Percentiles rank a stretch among this genome's conserved stretches.
Evolutionary conservation across 192 early-diverging fungal species (phyloP).

Genomic region (Geranomyces variabilis): DNA sequence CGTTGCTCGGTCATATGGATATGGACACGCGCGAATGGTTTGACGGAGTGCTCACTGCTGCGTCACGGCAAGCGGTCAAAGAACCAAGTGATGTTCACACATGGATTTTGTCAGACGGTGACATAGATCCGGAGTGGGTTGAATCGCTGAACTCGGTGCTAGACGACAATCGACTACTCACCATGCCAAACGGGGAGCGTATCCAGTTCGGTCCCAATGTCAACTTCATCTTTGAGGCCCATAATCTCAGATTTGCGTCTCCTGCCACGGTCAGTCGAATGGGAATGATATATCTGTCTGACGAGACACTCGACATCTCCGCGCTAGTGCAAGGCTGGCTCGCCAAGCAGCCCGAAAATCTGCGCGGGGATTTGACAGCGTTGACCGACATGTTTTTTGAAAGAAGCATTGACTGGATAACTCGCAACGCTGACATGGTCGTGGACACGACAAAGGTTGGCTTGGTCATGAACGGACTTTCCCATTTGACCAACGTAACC

Average conservation of each 20-base stretch:
- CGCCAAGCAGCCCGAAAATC: conserved; percentile 35
- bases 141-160: conserved; percentile 65
- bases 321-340: conserved; percentile 52
- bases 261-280: conserved; percentile 65
- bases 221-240: conserved; percentile 67
- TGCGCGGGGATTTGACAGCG: conserved; percentile 16
- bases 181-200: conserved; percentile 67
- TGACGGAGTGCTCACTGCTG: conserved; percentile 59
- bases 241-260: conserved; percentile 63
- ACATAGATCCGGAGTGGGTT: conserved; percentile 66
- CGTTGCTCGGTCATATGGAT: conserved; percentile 62
- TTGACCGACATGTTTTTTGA: conserved; percentile 53
- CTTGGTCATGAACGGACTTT: conserved; percentile 54
- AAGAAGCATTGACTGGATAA: conserved; percentile 51
- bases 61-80: conserved; percentile 60
- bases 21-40: conserved; percentile 65
- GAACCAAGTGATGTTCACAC: conserved; percentile 51
- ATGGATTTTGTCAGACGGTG: conserved; percentile 66
- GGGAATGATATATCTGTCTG: conserved; percentile 70
- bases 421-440: conserved; percentile 46
- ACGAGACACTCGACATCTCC: conserved; percentile 56
- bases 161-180: conserved; percentile 62
- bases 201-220: conserved; percentile 67
- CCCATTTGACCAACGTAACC: conserved; percentile 42
- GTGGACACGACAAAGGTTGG: conserved; percentile 57